Conservation (phyloP, 495 filamentous ascomycete genomes). For the Copromyces sp. region DNA sequence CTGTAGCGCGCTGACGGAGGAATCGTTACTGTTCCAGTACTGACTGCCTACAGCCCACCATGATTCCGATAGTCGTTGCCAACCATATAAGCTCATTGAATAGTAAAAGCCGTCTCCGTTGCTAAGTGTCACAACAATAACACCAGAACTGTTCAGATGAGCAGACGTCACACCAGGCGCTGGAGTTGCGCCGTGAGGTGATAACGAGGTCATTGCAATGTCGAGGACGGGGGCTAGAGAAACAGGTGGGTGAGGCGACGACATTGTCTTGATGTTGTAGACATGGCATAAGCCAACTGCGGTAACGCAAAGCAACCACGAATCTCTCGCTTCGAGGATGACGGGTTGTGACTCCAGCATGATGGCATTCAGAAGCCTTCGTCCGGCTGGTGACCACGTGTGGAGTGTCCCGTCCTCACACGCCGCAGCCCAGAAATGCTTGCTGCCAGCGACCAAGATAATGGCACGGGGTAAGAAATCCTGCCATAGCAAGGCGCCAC, state of each 20-base stretch:
- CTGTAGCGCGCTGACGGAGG: conserved; percentile 66
- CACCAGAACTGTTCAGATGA: conserved; percentile 75
- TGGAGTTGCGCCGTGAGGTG: conserved; percentile 57
- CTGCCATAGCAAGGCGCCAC: conserved; percentile 84
- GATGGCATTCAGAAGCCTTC: conserved; percentile 71
- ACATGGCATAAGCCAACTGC: conserved; percentile 84
- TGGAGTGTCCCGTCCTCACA: conserved; percentile 93
- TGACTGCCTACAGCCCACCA: conserved; percentile 99
- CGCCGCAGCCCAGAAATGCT: conserved; percentile 80
- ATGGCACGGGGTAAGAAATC: conserved; percentile 81
- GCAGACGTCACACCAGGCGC: conserved; percentile 81
- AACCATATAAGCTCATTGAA: conserved; percentile 69
- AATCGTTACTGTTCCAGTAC: conserved; percentile 96
- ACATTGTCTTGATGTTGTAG: conserved; percentile 83
- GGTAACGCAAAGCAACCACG: conserved; percentile 81
- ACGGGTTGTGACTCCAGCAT: conserved; percentile 88
- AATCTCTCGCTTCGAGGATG: conserved; percentile 79
- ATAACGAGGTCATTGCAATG: conserved; percentile 54
- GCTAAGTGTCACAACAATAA: conserved; percentile 72
- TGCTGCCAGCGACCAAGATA: conserved; percentile 79
- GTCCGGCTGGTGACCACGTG: conserved; percentile 89
- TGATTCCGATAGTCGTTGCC: conserved; percentile 86
- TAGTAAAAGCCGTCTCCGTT: conserved; percentile 94
- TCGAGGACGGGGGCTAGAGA: conserved; percentile 87
- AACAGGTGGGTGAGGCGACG: conserved; percentile 77